phyloP scores from a whole-genome alignment of 768 basidiomycete species.

The Daedaleopsis sinensis region DNA sequence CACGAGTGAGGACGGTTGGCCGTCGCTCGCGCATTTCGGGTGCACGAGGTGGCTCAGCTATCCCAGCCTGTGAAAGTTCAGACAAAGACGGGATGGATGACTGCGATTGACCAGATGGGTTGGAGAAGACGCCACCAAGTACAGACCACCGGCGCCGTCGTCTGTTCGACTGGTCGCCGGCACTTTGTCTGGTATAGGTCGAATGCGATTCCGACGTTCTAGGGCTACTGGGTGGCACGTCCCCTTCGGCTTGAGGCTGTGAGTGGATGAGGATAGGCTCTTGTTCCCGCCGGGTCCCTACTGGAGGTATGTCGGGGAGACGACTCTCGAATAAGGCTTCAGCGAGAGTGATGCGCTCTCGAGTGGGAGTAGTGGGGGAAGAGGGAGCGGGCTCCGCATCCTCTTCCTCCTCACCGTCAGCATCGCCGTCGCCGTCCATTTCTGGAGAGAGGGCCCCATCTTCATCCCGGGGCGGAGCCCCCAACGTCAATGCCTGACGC shows the following conservation, averaged over 20 bases:
- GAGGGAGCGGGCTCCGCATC: constrained; percentile 33
- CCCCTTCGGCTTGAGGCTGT: constrained; percentile 44
- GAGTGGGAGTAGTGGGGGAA: constrained; percentile 34
- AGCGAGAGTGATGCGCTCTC: constrained; percentile 70
- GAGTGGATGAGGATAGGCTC: constrained; percentile 65
- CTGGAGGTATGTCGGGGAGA: constrained; percentile 71
- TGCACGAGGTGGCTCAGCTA: constrained; percentile 2
- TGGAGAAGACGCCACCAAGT: constrained; percentile 49
- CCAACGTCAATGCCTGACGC: constrained; percentile 60
- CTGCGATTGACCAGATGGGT: constrained; percentile 26
- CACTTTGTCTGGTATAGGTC: constrained; percentile 29
- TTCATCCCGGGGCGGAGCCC: constrained; percentile 35
- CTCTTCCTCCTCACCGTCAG: constrained; percentile 49
- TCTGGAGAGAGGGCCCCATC: constrained; percentile 13
- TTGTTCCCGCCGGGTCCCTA: constrained; percentile 65
- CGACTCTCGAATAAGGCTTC: constrained; percentile 81
- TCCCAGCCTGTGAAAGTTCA: constrained; percentile 12
- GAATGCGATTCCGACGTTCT: constrained; percentile 47
- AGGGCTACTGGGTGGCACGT: constrained; percentile 42
- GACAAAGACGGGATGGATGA: constrained; percentile 24
- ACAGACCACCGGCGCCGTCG: constrained; percentile 76
- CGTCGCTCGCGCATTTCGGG: constrained; percentile 22
- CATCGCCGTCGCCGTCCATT: constrained; percentile 62
- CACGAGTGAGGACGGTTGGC: constrained; percentile 20
- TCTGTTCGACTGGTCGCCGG: constrained; percentile 38